phyloP scores from a whole-genome alignment of 176 grass and related monocot genomes.

The Triticum monococcum region DNA sequence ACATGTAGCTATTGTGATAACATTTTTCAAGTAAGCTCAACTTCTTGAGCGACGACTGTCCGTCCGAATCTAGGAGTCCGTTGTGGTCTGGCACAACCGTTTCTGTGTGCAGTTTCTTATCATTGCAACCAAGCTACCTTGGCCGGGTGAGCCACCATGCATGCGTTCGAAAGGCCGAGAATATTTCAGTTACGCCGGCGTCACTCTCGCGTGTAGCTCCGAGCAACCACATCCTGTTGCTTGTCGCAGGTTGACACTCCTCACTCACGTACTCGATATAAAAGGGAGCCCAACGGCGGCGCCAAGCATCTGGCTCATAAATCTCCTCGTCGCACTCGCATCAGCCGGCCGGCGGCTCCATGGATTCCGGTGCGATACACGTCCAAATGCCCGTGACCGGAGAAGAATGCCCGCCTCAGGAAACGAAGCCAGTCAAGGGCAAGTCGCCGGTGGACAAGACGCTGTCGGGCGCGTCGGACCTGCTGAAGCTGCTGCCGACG shows the following conservation, averaged over 20 bases:
- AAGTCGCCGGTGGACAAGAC: slow-evolving; percentile 31
- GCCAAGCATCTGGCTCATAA: not conserved
- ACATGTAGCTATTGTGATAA: no score
- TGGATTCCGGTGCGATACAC: not conserved
- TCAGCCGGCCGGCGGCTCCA: not conserved
- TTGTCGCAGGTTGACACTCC: not conserved
- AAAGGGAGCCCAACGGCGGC: not conserved
- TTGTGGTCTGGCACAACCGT: slow-evolving; percentile 15
- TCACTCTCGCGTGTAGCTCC: not conserved
- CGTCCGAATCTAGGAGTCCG: not conserved
- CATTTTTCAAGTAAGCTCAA: not conserved
- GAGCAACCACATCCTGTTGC: not conserved
- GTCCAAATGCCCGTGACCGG: not conserved
- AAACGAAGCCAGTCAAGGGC: not conserved
- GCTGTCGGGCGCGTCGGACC: slow-evolving; percentile 40
- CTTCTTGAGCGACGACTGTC: not conserved
- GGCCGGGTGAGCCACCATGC: not conserved
- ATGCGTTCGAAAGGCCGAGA: not conserved
- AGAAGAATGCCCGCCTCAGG: not conserved
- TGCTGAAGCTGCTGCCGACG: slow-evolving; percentile 60
- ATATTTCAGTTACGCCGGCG: not conserved
- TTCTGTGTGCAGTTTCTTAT: slow-evolving; percentile 9
- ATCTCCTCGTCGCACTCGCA: not conserved
- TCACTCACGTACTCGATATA: not conserved
- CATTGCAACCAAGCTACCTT: slow-evolving; percentile 7